Evolutionary conservation across 768 basidiomycete species (phyloP), one percentile per base, ranked within the genome.

Genomic region (Trametes elegans): DNA sequence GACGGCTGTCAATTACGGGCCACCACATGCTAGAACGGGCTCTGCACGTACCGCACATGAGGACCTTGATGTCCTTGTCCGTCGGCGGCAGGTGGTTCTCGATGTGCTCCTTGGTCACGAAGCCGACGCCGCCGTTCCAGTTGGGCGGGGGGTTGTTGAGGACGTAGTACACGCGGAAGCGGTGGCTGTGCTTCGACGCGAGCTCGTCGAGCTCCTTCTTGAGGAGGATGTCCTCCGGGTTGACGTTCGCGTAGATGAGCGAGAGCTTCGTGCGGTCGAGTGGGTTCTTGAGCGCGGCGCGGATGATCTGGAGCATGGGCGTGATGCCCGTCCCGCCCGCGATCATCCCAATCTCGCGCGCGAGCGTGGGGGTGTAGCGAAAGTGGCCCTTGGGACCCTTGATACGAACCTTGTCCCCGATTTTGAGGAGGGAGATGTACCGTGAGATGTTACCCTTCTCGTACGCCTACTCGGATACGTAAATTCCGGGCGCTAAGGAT

Each of bases 321-420:
- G 97, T 96, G 71, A 99, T 96, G 52, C 97, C 97, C 2, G 97
- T 98, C 32, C 97, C 97, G 43, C 97, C 97, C 14, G 95, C 94
- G 65, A 99, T 97, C 95, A 99, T 95, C 67, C 92, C 88, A 53
- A 99, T 74, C 64, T 89, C 85, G 61, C 77, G 76, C n/a, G 87
- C 80, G 40, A 94, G 76, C 46, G 78, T 76, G 3, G 89, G 82
- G 39, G 74, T 64, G 74, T 98, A 99, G 60, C 79, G 81, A 81
- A 98, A 98, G 69, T 88, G 86, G 53, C 97, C 97, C 74, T 93
- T 98, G 62, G 97, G 97, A 2, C 97, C 97, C 72, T 95, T 96
- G 76, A 98, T 81, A 61, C 84, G 86, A 62, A 97, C 78, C 44
- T 79, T 87, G 75, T 98, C 87, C 56, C 95, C 95, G 36, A 95